Base-by-base conservation (phyloP, 2,329 filamentous ascomycete genomes). In the Dactylellina sp. region DNA sequence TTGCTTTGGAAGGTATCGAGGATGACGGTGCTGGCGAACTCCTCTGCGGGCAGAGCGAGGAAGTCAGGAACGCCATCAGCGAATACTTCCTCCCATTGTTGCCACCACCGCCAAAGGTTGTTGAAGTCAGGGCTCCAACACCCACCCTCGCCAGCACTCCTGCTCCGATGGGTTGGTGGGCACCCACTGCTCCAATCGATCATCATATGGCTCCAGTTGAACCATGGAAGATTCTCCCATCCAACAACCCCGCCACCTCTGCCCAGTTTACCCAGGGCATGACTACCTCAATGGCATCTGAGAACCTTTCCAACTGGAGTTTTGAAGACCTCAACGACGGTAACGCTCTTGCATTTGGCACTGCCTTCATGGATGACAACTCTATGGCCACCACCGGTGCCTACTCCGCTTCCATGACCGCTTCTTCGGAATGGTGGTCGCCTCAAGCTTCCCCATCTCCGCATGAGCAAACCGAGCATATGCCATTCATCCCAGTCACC, bases 1-100 rank as follows among this genome's bases (percentile, higher is more conserved):
- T 90, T 75, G 95, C 93, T 49, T 86, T 99, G 61, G 95, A 99
- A 83, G 95, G 95, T 66, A 86, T 98, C 77, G 95, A 99, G 84
- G 95, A 98, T 83, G 94, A 97, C 79, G 95, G 95, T 75, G 91
- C 91, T 52, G 95, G 95, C 76, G 95, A 99, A 84, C 86, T 99
- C 77, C 88, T 98, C 75, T 90, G 91, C 80, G 93, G 93, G 77
- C 91, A 92, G 83, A 93, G 92, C 80, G 93, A 97, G 78, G 93
- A 97, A 78, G 94, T 97, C 82, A 97, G 97, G 87, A 88, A 85
- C 79, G 89, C 87, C 81, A 90, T 99, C 83, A 87, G 91, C 85
- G 88, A 86, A 78, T 86, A 98, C 80, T 93, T 97, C 85, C 89
- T 93, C 81, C 89, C 96, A 66, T 86, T 98, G 76, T 87, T 96